Base-by-base conservation (phyloP, 2,329 filamentous ascomycete species). In the Penicillium sp. region DNA sequence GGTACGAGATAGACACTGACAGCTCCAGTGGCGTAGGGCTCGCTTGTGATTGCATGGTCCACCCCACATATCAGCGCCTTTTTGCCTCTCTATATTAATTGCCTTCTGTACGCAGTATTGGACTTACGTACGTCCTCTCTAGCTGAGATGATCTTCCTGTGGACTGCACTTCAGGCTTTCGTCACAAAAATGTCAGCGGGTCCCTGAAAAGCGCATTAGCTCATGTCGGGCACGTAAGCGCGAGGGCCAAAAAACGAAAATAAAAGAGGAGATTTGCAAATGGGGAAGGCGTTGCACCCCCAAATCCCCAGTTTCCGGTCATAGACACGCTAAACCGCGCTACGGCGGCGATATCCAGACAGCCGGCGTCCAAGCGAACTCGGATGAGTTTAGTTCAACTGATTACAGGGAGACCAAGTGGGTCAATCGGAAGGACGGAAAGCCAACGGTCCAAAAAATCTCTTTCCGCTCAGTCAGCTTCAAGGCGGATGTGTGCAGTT, bases 401-500 rank as follows among this genome's bases (percentile, higher is more conserved):
- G 36, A 42, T 42, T 37, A 4, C 24, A 46, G 38, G 39, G 35
- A 46, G 28, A 7, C 36, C 11, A 38, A 53, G 50, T 49, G 55
- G 51, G 31, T 35, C 42, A 45, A 23, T 44, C 44, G 43, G 38
- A 54, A 51, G 42, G 28, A 41, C 40, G 54, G 54, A 50, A 50
- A 47, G 27, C 47, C 54, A 57, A 57, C 56, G 50, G 54, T 20
- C 18, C n/a, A n/a, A 20, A 20, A 20, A 20, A 3, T 20, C 45
- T 27, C 26, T 27, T 10, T 27, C 26, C 11, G 9, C 26, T 27
- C 5, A 11, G 2, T 11, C 26, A 13, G 13, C 13, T 6, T 5
- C 5, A 13, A 11, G 10, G 31, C 53, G 55, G 55, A 37, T 56
- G 49, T 37, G 46, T 56, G 47, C 55, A 54, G 41, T 46, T 23